Base-by-base conservation (phyloP, 805 yeast species). In the Cyberlindnera japonica region DNA sequence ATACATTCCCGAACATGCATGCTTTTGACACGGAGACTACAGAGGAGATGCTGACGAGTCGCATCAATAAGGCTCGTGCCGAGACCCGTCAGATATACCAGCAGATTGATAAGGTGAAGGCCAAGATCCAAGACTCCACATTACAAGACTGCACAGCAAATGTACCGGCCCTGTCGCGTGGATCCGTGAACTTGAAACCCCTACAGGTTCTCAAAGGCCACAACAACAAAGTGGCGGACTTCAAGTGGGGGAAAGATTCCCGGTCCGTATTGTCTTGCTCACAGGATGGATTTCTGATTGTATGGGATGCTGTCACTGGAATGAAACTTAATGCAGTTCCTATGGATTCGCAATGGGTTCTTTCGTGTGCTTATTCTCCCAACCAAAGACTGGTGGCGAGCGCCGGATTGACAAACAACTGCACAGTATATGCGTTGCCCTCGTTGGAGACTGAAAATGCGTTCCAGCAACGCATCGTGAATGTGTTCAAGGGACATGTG, bases 291-390 rank as follows among this genome's bases (percentile, higher is more conserved):
- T 83, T 77, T 55, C 68, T 88, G 68, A 68, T 90, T 27, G 61
- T 86, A 16, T 90, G 97, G 96, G 91, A 89, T 58, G 71, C 87
- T 0, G 65, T 72, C 4, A 74, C 86, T 0, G 90, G 89, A 3
- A 65, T 75, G 47, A 90, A 89, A 55, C 66, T 74, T 40, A 77
- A 79, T 40, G 87, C 88, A 1, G 75, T 89, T 14, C 74, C 79
- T 4, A 64, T 89, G 40, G 87, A 81, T 35, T 83, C 83, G 33
- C 83, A 79, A 33, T 88, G 93, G 85, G 89, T 85, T 1, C 69
- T 85, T 37, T 65, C 84, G 6, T 82, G 95, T 65, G 88, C 82
- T 3, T 72, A 77, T 20, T 75, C 90, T 1, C 87, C 89, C 1
- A 71, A 75, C 38, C 81, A 83, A 1, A 64, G 68, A 33, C 57